phyloP scores from a whole-genome alignment of 257 asterid genomes.

The Solanum habrochaites region DNA sequence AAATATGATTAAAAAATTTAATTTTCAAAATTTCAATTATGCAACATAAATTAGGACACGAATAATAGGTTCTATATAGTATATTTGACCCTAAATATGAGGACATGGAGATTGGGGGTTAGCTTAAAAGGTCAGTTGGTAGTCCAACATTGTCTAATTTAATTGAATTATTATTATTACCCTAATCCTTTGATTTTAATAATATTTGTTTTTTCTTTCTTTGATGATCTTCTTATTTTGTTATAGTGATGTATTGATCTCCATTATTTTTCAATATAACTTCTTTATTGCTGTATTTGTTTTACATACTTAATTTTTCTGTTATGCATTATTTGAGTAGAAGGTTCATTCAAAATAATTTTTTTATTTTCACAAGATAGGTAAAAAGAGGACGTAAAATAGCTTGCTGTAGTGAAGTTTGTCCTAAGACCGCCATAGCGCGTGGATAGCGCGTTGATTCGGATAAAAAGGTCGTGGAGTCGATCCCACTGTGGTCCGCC shows the following conservation, averaged over 20 bases:
- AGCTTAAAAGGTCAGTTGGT: neutral
- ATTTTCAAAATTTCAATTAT: neutral
- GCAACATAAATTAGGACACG: neutral
- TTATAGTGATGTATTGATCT: no score
- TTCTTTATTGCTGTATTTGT: no score
- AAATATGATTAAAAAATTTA: no score
- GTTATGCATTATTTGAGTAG: no score
- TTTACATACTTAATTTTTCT: no score
- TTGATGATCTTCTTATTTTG: no score
- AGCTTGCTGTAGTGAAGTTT: neutral
- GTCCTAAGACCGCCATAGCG: constrained; percentile 30
- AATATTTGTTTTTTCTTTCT: no score
- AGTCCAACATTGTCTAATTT: neutral
- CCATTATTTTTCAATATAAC: neutral
- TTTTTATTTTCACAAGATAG: no score
- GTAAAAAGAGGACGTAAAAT: rapidly evolving
- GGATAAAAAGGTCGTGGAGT: constrained; percentile 40
- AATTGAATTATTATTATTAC: no score
- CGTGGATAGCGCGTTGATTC: constrained; percentile 45
- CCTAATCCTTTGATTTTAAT: no score
- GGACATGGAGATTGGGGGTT: neutral
- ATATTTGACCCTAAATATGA: neutral
- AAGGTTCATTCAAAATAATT: rapidly evolving
- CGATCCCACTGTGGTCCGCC: constrained; percentile 39
- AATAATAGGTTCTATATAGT: neutral